Base-by-base conservation (phyloP, 345 rosid genomes). In the Moricandia moricandioides region DNA sequence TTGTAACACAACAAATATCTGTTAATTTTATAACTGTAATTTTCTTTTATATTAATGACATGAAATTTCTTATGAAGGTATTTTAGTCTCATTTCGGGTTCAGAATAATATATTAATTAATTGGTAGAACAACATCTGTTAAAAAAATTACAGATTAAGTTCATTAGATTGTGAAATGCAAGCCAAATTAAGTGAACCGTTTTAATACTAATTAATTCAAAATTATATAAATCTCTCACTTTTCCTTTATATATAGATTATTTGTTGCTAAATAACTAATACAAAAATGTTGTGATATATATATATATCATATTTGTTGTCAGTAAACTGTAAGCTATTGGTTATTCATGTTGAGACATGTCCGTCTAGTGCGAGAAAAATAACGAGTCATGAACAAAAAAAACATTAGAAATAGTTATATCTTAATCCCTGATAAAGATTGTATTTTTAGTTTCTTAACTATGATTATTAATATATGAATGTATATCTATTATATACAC, bases 291-390 rank as follows among this genome's bases (percentile, higher is more conserved):
- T 31, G 6, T 7, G 7, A 31, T 4, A 31, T 4, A 31, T 4
- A 31, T 31, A 6, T 31, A 31, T 31, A 4, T 31, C 35, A 31
- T 31, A 39, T 39, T 39, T 39, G 13, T 39, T 10, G 10, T 10
- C 47, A 11, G 40, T 39, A 11, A 4, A 11, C 13, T 39, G 47
- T 3, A 39, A 39, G 47, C 11, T 12, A 11, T 39, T 39, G 13
- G 1, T 39, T 39, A 39, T 11, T 4, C 62, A 51, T 68, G 37
- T 1, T 29, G 68, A 51, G 63, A 68, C 34, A 68, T 60, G 69
- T 51, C 74, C 70, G 70, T 69, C 29, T 76, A 76, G 62, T 39
- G 58, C 70, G 74, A 69, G 79, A 66, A 47, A 74, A 26, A 67
- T 14, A 73, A 40, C 61, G 57, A 73, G 71, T 7, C 47, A 34